phyloP scores from a whole-genome alignment of 495 filamentous ascomycete genomes.

The Viridothelium virens region DNA sequence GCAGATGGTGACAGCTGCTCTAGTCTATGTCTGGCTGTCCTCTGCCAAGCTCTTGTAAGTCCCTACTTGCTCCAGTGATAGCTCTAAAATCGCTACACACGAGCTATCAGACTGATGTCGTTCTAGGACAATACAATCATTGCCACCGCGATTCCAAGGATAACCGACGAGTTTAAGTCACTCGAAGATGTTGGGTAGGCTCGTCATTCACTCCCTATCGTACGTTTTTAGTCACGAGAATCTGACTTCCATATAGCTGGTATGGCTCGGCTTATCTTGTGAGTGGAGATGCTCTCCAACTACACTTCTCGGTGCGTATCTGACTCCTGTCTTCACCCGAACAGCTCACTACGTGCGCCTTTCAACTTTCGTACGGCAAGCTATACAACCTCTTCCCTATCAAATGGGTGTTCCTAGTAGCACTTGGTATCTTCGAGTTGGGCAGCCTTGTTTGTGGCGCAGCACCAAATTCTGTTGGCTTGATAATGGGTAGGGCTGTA shows the following conservation, averaged over 20 bases:
- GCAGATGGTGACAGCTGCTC: neutral
- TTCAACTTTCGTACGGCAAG: conserved; percentile 16
- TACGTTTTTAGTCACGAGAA: neutral
- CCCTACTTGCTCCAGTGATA: neutral
- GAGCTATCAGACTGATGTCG: neutral
- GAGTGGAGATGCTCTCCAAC: neutral
- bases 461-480: conserved; percentile 13
- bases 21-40: conserved; percentile 5
- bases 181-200: conserved; percentile 24
- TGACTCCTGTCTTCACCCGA: neutral
- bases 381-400: conserved; percentile 14
- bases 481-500: conserved; percentile 16
- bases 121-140: conserved; percentile 25
- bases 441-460: conserved; percentile 12
- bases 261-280: conserved; percentile 14
- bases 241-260: neutral
- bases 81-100: neutral
- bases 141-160: conserved; percentile 25
- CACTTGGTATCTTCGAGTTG: conserved; percentile 12
- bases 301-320: neutral
- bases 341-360: conserved; percentile 6
- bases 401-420: conserved; percentile 14
- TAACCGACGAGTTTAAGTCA: conserved; percentile 27
- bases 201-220: neutral
- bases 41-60: conserved; percentile 8